Evolutionary conservation across 2,329 filamentous ascomycete species (phyloP), one percentile per base, ranked within the genome.

Genomic region (Dactylellina haptotyla): DNA sequence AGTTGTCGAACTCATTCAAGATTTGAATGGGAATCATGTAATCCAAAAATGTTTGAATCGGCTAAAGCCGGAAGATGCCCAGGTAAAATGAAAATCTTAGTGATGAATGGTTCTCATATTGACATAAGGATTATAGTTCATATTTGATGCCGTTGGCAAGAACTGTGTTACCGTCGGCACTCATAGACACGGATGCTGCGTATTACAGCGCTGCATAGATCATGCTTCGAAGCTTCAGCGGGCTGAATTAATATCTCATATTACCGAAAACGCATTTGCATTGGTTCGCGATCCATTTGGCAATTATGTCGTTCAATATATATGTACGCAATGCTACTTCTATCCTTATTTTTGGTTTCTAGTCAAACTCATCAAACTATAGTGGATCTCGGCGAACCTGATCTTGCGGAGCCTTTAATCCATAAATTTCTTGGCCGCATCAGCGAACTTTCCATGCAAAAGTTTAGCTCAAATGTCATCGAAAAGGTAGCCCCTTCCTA

Each of bases 41-140:
- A 97, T 99, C 76, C 95, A 99, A 83, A 99, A 99, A 83, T 99
- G 95, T 79, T 87, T 99, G 61, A 99, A 98, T 83, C 96, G 96
- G 81, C 89, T 99, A 39, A 90, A 88, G 76, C 85, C 92, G 1
- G 83, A 87, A 54, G 91, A 98, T 80, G 92, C 93, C 10, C 90
- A 96, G 77, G 80, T 81, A 76, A 23, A 39, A 37, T 12, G 23
- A 53, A 10, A 0, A 30, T 18, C 12, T 18, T 20, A 3, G 14
- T 20, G 32, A 20, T 20, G 12, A 39, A 2, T n/a, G 16, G 16
- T 41, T 57, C 26, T 1, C 10, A n/a, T 20, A 20, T 5, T 64
- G 2, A 23, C 26, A 18, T 20, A 25, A 32, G 73, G 3, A 71
- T 76, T 14, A 45, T 75, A 81, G 80, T 99, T 99, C 84, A 98